Evolutionary conservation across 1,284 basidiomycete genomes (phyloP).

Genomic region (Fereydounia khargensis): DNA sequence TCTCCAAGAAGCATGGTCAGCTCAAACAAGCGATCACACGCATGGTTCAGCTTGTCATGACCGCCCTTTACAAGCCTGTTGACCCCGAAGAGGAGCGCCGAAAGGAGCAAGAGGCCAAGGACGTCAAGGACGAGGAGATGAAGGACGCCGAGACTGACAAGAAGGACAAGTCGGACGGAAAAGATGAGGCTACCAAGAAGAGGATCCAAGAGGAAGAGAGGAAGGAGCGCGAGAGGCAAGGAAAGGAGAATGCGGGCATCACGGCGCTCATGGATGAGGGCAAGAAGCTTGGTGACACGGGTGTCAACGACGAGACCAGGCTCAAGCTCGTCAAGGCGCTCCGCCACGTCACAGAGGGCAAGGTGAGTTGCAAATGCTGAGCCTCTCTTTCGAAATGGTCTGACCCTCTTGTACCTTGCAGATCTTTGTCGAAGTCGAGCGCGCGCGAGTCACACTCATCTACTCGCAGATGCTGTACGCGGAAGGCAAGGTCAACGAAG

Average conservation of each 20-base stretch:
- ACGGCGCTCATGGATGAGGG: slow-evolving; percentile 40
- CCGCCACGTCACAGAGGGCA: slow-evolving; percentile 89
- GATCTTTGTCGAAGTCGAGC: slow-evolving; percentile 96
- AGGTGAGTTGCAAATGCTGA: too few species aligned
- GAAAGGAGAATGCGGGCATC: slow-evolving; percentile 44
- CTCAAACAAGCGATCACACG: slow-evolving; percentile 84
- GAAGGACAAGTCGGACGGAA: slow-evolving; percentile 14
- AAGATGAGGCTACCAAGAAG: slow-evolving; percentile 28
- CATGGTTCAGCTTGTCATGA: slow-evolving; percentile 66
- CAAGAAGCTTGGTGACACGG: slow-evolving; percentile 38
- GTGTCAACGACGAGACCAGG: slow-evolving; percentile 26
- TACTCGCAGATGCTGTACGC: slow-evolving; percentile 45
- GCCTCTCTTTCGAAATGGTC: too few species aligned
- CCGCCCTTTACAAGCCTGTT: slow-evolving; percentile 41
- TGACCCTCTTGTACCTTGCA: too few species aligned
- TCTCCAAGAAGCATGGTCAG: slow-evolving; percentile 94
- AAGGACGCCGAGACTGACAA: slow-evolving; percentile 21
- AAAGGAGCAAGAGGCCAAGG: slow-evolving; percentile 15
- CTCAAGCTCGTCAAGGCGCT: slow-evolving; percentile 67
- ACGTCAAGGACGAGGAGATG: slow-evolving; percentile 31
- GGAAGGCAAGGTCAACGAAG: slow-evolving; percentile 43
- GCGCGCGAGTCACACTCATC: slow-evolving; percentile 71
- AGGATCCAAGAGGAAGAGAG: slow-evolving; percentile 18
- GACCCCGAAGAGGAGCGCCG: slow-evolving; percentile 63
- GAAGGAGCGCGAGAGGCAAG: slow-evolving; percentile 40